phyloP scores from a whole-genome alignment of 305 asterid genomes.

The Nicotiana rustica region DNA sequence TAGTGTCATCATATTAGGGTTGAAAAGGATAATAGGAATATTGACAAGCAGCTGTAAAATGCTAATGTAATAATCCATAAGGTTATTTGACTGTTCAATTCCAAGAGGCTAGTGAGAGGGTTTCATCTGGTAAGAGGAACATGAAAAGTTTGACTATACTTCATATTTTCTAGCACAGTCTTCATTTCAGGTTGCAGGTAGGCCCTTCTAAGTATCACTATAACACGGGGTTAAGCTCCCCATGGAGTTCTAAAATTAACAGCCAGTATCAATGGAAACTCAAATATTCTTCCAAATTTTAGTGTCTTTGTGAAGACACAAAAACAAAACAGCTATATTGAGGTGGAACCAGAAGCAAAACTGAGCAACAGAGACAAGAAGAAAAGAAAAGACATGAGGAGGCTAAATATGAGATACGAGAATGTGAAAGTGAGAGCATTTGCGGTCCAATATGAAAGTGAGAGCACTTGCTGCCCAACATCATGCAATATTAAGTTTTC shows the following conservation, averaged over 20 bases:
- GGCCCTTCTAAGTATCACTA: conserved; percentile 8
- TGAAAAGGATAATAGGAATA: conserved; percentile 18
- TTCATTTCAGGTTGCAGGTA: conserved; percentile 2
- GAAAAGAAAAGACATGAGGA: too few relatives aligned
- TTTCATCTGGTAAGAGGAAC: conserved; percentile 5
- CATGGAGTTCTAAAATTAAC: conserved; percentile 5
- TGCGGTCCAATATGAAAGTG: too few relatives aligned
- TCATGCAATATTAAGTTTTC: too few relatives aligned
- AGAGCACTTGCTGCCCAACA: too few relatives aligned
- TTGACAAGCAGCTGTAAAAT: neutral
- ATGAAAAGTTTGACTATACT: conserved; percentile 4
- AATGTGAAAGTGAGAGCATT: too few relatives aligned
- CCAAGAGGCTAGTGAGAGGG: neutral
- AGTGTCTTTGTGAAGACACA: conserved; percentile 1
- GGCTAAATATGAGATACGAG: too few relatives aligned
- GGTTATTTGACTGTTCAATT: neutral
- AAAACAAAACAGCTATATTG: too few relatives aligned
- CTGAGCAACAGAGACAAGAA: too few relatives aligned
- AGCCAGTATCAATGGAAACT: conserved; percentile 13
- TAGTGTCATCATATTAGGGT: conserved; percentile 22
- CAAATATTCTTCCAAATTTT: conserved; percentile 16
- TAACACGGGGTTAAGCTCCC: neutral
- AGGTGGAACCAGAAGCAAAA: too few relatives aligned
- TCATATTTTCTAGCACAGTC: conserved; percentile 5
- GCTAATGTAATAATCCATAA: conserved; percentile 18